Base-by-base conservation (phyloP, 768 basidiomycete genomes). In the Termitomyces eurrhizus region DNA sequence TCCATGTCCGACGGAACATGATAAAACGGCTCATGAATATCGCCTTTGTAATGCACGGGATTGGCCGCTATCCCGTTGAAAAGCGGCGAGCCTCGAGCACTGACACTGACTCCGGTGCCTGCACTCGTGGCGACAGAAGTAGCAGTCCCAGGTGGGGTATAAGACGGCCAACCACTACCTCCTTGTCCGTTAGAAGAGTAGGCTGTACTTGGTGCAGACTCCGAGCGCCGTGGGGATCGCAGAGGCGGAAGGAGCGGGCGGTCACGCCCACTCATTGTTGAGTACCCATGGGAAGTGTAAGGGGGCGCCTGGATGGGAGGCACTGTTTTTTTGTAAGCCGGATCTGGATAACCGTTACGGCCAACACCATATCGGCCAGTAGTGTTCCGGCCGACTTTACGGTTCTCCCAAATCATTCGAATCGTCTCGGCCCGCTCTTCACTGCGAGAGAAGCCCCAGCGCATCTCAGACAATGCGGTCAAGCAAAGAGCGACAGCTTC, bases 371-470 rank as follows among this genome's bases (percentile, higher is more conserved):
- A 64, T 37, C 65, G 63, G 16, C 63, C 57, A 54, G 45, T 45
- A 24, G 50, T 52, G 32, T 61, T 67, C 60, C 59, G 68, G 61
- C 67, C 70, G 60, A 65, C 69, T 64, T 78, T 78, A 46, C 75
- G 76, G 60, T 74, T 75, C 50, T 83, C 77, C 81, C 82, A 82
- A 12, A 83, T 72, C 70, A 79, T 69, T 64, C 78, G 79, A 51
- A 92, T 75, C 0, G 83, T 84, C 59, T 85, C 83, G 67, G 86
- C 83, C 41, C 85, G 79, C 67, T 93, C 92, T 61, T 88, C 86
- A 59, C 83, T 86, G 68, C 86, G 87, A 7, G 88, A 88, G 70
- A 83, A 89, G 5, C 79, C 82, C 94, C 94, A 97, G 12, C 85
- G 83, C 83, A 95, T 90, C 68, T 90, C 85, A 4, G 82, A 72